Evolutionary conservation across 371 early-diverging fungal species (phyloP), one percentile per base, ranked within the genome.

Genomic region (Mortierella sp.): DNA sequence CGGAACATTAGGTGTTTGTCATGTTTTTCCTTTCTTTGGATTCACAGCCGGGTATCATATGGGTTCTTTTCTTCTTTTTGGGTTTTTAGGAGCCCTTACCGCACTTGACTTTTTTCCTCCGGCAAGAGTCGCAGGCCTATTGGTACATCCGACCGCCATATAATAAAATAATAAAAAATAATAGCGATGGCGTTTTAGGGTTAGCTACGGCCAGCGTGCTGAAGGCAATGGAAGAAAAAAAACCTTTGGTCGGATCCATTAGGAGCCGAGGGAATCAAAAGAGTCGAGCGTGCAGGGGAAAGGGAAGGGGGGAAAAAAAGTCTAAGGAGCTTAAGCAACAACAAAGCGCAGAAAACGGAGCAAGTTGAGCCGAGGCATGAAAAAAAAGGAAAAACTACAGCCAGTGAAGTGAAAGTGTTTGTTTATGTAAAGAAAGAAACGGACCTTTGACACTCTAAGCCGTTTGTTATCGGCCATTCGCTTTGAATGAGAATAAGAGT

Each of bases 371-470:
- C 45, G 66, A 37, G n/a, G 37, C 10, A 66, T 1, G 16, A 29
- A 29, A 14, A 14, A 48, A 16, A 45, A 3, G 26, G 24, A 47
- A 29, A 31, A 44, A 39, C 8, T 13, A n/a, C 26, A 22, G 47
- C 37, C 14, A 50, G 43, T 8, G 16, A 19, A 19, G 53, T 41
- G 9, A 22, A 31, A 22, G 43, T 45, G 43, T 11, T 34, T 47
- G 2, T 64, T 68, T 19, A 34, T 40, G 14, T 14, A 0, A 24
- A n/a, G 48, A 44, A 22, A n/a, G 34, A 47, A 63, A 71, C 55
- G 55, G 55, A 47, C 91, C 91, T 44, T 92, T 64, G 44, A 93
- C 65, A 50, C 90, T 86, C 83, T 92, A 90, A 79, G 92, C 79
- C 84, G 89, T 77, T 85, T 92, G 88, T 48, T 92, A 79, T 70